Evolutionary conservation across 129 eudicot genomes (phyloP), one percentile per base, ranked within the genome.

Genomic region (Centaurea solstitialis): DNA sequence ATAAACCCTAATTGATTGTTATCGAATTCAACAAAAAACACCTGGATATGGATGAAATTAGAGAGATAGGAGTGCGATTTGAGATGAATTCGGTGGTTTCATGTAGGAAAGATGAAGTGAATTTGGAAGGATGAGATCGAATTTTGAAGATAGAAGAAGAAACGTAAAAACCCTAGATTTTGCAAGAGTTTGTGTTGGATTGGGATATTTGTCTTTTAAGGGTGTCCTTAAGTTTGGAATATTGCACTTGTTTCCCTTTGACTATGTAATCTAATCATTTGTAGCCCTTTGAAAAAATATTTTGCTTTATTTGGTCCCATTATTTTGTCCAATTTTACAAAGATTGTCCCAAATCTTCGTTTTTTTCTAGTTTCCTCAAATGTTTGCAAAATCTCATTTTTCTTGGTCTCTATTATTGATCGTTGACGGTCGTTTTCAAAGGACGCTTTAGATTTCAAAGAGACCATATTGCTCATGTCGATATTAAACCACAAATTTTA

Each of bases 1-100:
- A 64, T 22, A 18, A 83, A 71, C 15, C 20, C 23, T 67, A 13
- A 68, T 73, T 26, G 61, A 37, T 64, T 66, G 5, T 12, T 17
- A 20, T 67, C 17, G 30, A 15, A 73, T 66, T 33, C 65, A 28
- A 72, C 18, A 57, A 24, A 41, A 47, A 47, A 12, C 10, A 12
- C 10, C 40, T 12, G 23, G 23, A 45, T 75, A 22, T 26, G 12
- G 74, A 66, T 7, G 1, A 24, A 70, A 61, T 85, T 30, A 85
- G 74, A 66, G 18, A 61, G 50, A 66, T 47, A 40, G 22, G 6
- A 72, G 37, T 62, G 4, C 20, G 78, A 71, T 43, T 79, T 77
- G 89, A 28, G 28, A 21, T 37, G 40, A 4, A 67, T 79, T 86
- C 83, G 89, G 89, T 26, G 85, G 89, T 82, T 40, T 77, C 89